These are phyloP conservation scores for Hebeloma cylindrosporum DNA, from an alignment of 768 basidiomycete species.

Conservation along the genomic window DNA sequence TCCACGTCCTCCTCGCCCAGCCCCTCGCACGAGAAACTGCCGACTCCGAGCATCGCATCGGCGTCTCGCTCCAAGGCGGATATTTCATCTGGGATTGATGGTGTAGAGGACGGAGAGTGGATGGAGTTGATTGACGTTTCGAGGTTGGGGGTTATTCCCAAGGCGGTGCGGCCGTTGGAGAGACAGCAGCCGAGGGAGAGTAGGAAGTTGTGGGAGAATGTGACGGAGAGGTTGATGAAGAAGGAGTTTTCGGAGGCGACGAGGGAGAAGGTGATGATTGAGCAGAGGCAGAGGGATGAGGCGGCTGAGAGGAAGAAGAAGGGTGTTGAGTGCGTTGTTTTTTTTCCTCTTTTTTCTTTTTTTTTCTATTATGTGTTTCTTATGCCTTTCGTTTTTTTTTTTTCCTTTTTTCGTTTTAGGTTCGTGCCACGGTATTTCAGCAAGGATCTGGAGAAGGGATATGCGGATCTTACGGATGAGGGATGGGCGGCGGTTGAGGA, in stretches of 20 bases:
- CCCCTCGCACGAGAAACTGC: constrained; percentile 46
- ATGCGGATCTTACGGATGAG: constrained; percentile 63
- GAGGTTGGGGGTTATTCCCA: constrained; percentile 70
- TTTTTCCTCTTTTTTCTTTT: constrained; percentile 7
- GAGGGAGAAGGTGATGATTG: constrained; percentile 86
- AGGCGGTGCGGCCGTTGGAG: constrained; percentile 78
- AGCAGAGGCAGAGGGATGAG: constrained; percentile 89
- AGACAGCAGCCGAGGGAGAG: constrained; percentile 82
- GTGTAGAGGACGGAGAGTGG: constrained; percentile 47
- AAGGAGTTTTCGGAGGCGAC: constrained; percentile 94
- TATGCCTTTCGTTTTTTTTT: background rate
- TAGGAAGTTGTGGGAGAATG: constrained; percentile 81
- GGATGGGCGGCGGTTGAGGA: constrained; percentile 75
- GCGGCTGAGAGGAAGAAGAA: constrained; percentile 85
- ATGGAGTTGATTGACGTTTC: constrained; percentile 75
- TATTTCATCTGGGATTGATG: constrained; percentile 24
- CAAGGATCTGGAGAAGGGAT: constrained; percentile 62
- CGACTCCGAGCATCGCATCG: constrained; percentile 33
- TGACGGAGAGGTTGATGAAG: constrained; percentile 68
- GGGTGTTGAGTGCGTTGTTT: constrained; percentile 65
- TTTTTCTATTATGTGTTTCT: constrained; percentile 19
- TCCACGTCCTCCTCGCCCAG: constrained; percentile 48
- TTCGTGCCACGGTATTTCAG: constrained; percentile 80
- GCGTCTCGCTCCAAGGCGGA: constrained; percentile 47
- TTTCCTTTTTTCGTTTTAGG: constrained; percentile 32